These are phyloP conservation scores for Lipomyces sp. DNA, from an alignment of 805 yeast genomes.

Conservation along the genomic window DNA sequence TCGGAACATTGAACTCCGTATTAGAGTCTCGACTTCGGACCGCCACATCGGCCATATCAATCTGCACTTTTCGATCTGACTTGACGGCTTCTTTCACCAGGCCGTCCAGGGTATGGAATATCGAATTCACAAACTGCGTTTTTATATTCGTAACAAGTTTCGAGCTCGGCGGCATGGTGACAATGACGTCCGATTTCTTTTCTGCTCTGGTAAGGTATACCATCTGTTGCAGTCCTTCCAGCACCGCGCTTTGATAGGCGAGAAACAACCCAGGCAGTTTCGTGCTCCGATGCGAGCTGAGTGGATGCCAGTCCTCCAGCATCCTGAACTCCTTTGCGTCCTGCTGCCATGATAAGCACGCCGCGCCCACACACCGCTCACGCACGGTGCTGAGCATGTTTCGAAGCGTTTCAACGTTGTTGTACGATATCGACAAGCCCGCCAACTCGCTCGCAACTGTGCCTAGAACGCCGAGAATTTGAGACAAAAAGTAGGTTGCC, in stretches of 20 bases:
- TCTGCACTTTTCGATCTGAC: conserved; percentile 6
- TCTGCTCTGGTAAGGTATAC: conserved; percentile 27
- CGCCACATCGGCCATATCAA: background rate
- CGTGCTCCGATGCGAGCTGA: conserved; percentile 36
- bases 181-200: conserved; percentile 19
- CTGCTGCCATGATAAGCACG: conserved; percentile 51
- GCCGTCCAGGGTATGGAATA: conserved; percentile 37
- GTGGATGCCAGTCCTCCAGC: conserved; percentile 43
- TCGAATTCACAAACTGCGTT: conserved; percentile 39
- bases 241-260: conserved; percentile 41
- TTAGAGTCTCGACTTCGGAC: too few relatives aligned
- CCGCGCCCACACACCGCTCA: conserved; percentile 47
- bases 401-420: conserved; percentile 41
- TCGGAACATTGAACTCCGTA: conserved; percentile 36
- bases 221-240: conserved; percentile 34
- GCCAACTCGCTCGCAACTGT: conserved; percentile 46
- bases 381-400: conserved; percentile 41
- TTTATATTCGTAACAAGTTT: conserved; percentile 36
- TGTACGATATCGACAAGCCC: conserved; percentile 44
- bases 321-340: conserved; percentile 44
- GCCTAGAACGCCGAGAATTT: conserved; percentile 45
- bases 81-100: conserved; percentile 36
- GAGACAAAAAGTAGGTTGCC: conserved; percentile 51
- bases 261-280: conserved; percentile 41
- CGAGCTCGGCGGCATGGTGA: conserved; percentile 39